These are phyloP conservation scores for Penicillium sp. DNA, from an alignment of 2,329 filamentous ascomycete species.

Conservation along the genomic window DNA sequence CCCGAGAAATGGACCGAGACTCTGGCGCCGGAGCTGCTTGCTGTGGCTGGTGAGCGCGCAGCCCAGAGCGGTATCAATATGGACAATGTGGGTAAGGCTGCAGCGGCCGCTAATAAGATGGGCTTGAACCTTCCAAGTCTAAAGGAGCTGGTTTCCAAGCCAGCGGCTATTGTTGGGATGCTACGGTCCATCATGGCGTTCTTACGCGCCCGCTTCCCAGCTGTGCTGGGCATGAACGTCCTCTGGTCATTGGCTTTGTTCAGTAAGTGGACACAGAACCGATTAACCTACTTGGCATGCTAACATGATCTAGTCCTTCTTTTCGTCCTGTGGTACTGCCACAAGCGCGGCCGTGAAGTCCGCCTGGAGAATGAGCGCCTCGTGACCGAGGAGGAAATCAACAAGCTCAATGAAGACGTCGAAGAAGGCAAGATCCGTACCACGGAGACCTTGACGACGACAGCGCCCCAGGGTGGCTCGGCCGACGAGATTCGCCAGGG, in stretches of 20 bases:
- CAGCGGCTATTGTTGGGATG: constrained; percentile 79
- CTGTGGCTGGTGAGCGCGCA: constrained; percentile 67
- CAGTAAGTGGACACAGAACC: constrained; percentile 52
- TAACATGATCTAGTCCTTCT: constrained; percentile 62
- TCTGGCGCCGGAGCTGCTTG: constrained; percentile 76
- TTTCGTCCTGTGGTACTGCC: constrained; percentile 96
- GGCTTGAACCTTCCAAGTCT: constrained; percentile 65
- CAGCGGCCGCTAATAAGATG: constrained; percentile 61
- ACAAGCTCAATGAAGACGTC: constrained; percentile 36
- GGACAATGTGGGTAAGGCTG: constrained; percentile 48
- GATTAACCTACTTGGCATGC: neutral
- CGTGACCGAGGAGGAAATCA: constrained; percentile 44
- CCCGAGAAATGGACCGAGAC: constrained; percentile 74
- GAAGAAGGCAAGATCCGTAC: constrained; percentile 31
- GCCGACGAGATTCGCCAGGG: constrained; percentile 39
- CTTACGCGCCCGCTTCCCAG: constrained; percentile 80
- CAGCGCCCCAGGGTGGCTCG: constrained; percentile 39
- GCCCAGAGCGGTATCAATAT: constrained; percentile 56
- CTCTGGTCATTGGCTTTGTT: constrained; percentile 86
- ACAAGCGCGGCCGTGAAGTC: constrained; percentile 86
- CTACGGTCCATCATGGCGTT: constrained; percentile 87
- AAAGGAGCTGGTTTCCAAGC: constrained; percentile 75
- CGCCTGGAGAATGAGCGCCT: constrained; percentile 63
- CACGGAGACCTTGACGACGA: constrained; percentile 40
- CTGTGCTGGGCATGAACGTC: constrained; percentile 85